Conservation (phyloP, 169 alveolate genomes). For the Plasmodium blacklocki region DNA sequence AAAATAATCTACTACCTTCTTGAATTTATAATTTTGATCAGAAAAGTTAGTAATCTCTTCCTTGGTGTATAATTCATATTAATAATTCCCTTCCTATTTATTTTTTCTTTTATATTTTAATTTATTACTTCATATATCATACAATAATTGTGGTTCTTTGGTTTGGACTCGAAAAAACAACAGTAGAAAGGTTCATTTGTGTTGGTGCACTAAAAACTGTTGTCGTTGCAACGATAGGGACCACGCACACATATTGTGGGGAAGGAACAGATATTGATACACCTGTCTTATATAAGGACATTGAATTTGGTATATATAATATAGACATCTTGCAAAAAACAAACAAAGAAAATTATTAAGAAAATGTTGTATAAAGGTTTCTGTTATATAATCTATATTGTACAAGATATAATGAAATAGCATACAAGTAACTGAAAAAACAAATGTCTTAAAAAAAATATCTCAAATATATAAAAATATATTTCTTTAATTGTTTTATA, state of each 20-base stretch:
- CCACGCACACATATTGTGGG: slow-evolving; percentile 27
- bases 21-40: background rate
- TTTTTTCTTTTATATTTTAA: background rate
- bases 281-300: slow-evolving; percentile 27
- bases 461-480: too few species aligned
- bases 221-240: slow-evolving; percentile 14
- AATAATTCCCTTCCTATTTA: too few species aligned
- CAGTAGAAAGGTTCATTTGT: slow-evolving; percentile 15
- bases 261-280: slow-evolving; percentile 47
- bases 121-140: slow-evolving; percentile 5
- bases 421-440: too few species aligned
- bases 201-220: slow-evolving; percentile 45
- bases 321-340: slow-evolving; percentile 43
- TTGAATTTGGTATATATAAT: slow-evolving; percentile 33
- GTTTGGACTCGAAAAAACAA: slow-evolving; percentile 28
- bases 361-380: background rate
- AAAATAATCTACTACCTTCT: too few species aligned
- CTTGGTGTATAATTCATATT: background rate
- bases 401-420: too few species aligned
- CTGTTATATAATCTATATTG: too few species aligned
- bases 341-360: background rate
- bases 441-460: too few species aligned
- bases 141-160: slow-evolving; percentile 39
- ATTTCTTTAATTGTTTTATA: too few species aligned
- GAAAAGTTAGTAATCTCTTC: background rate